Evolutionary conservation across 805 yeast species (phyloP).

Genomic region (Soucietia sequanensis): DNA sequence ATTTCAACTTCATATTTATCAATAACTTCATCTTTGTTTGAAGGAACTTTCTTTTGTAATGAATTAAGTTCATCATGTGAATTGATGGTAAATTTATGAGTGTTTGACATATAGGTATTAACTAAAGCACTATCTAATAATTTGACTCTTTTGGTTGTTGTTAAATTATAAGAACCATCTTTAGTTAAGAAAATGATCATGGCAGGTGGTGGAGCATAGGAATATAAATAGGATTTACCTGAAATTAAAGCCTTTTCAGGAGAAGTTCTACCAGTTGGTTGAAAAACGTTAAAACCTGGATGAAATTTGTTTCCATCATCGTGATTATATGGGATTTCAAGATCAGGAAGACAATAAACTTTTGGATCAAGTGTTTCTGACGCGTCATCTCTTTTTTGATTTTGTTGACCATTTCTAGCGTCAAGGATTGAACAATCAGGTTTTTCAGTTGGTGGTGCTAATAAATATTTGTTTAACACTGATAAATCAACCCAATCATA

Average conservation of each 20-base stretch:
- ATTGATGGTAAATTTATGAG: conserved; percentile 13
- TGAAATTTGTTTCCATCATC: conserved; percentile 19
- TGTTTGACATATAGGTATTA: conserved; percentile 14
- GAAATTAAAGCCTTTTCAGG: conserved; percentile 24
- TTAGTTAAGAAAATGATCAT: conserved; percentile 37
- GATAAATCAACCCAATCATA: conserved; percentile 54
- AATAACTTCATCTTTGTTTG: conserved; percentile 22
- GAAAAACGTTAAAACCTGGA: conserved; percentile 40
- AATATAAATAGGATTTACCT: conserved; percentile 41
- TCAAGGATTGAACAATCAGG: conserved; percentile 47
- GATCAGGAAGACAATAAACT: conserved; percentile 19
- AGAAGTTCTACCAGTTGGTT: conserved; percentile 28
- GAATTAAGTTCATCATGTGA: conserved; percentile 16
- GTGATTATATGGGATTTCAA: conserved; percentile 11
- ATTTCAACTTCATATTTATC: conserved; percentile 26
- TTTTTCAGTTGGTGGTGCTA: conserved; percentile 18
- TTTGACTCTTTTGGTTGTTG: conserved; percentile 10
- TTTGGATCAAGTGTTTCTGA: conserved; percentile 8
- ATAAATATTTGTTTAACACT: conserved; percentile 32
- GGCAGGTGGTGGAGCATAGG: conserved; percentile 38
- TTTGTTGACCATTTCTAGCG: conserved; percentile 20
- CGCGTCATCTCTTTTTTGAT: conserved; percentile 5
- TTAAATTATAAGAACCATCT: conserved; percentile 32
- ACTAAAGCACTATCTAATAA: conserved; percentile 23
- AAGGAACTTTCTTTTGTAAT: conserved; percentile 15